Percentiles rank a stretch among this genome's conserved stretches.
These are phyloP conservation scores for Graphiopsis chlorocephala DNA, from an alignment of 2,329 filamentous ascomycete genomes.

Conservation along the genomic window DNA sequence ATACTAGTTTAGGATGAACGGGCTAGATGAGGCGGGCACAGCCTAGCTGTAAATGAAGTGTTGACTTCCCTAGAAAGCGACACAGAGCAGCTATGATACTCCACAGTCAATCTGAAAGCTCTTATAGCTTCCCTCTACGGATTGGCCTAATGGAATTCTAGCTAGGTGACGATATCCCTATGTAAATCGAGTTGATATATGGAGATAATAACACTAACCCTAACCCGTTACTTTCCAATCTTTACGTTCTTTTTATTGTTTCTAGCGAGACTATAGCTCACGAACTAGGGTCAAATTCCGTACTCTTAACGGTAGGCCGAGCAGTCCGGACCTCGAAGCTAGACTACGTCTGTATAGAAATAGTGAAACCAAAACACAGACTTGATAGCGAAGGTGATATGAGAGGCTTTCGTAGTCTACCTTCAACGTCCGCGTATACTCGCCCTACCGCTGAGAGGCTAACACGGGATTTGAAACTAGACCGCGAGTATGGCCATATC, in stretches of 20 bases:
- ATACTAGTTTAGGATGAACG: no score
- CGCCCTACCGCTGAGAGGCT: no score
- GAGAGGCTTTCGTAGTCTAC: no score
- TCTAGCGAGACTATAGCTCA: neutral
- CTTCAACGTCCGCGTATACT: no score
- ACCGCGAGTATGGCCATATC: neutral
- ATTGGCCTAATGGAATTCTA: neutral
- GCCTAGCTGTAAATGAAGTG: neutral
- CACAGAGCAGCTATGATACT: neutral
- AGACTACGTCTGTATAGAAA: no score
- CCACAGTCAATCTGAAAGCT: no score
- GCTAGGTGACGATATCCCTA: neutral
- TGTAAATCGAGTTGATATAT: neutral
- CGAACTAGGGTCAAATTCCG: no score
- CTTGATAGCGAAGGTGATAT: no score
- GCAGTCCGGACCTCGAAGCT: no score
- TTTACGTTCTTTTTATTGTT: neutral
- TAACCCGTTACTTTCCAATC: neutral
- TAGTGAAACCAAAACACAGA: no score
- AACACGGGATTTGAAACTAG: no score
- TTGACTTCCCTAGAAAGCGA: neutral
- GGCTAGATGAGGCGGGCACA: neutral
- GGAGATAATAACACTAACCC: neutral
- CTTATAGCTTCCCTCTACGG: neutral
- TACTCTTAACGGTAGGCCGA: no score